Evolutionary conservation across 2,329 filamentous ascomycete genomes (phyloP), one percentile per base, ranked within the genome.

Genomic region (Sordariomycetes sp.): DNA sequence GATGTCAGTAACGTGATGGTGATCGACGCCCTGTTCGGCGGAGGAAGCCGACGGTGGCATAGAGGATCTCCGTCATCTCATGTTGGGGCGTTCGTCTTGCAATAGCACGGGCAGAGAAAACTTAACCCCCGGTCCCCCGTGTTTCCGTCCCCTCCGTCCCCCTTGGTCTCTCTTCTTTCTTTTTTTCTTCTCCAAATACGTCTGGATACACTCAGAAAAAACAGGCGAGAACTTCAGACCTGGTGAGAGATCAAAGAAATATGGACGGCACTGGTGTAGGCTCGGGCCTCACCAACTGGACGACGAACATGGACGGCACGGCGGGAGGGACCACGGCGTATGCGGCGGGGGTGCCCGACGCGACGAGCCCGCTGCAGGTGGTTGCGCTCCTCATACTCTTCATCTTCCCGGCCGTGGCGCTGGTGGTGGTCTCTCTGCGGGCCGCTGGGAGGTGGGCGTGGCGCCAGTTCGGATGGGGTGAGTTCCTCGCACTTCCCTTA

Each of bases 361-460:
- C 22, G 20, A 53, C 50, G 24, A 59, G 57, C 32, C 25, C 67
- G n/a, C 65, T 69, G 16, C 70, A 72, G 53, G 58, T 62, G 8
- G 60, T 60, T 11, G 70, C 64, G 1, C 58, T 71, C 3, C 65
- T 66, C 48, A 61, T 71, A 46, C 62, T 68, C 20, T 70, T 72
- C 60, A 59, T 70, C 53, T 69, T 71, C 18, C 69, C 70, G 1
- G 58, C 59, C 4, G 34, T 72, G 16, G 66, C 69, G 14, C 59
- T 68, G 52, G 51, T 70, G 1, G 53, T 66, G 2, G 64, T 67
- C 12, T 53, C 57, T 1, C 59, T 70, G 53, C 61, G 69, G 12
- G 56, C 67, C 11, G 69, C 66, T 16, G 65, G 64, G 20, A 64
- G 69, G 11, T 51, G 68, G 18, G 67, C 63, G 12, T 64, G 65